phyloP scores from a whole-genome alignment of 192 early-diverging fungal species.

The Entrophospora sp. region DNA sequence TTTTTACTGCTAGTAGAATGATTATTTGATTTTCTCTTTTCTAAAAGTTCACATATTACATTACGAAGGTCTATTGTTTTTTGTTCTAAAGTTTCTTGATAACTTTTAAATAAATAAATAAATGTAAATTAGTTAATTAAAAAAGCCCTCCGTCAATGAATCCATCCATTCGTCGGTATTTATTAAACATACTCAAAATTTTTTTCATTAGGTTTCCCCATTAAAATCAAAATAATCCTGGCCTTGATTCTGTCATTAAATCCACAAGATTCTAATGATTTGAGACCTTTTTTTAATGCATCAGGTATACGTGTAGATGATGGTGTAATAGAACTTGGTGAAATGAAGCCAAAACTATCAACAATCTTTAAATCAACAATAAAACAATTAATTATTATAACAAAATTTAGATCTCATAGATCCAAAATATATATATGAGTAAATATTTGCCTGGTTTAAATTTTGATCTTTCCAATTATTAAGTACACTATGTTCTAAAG shows the following conservation, averaged over 20 bases:
- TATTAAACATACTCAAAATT: slow-evolving; percentile 4
- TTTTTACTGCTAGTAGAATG: not conserved
- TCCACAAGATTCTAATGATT: not conserved
- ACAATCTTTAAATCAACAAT: slow-evolving; percentile 1
- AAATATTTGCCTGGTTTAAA: slow-evolving; percentile 1
- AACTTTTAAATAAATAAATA: not conserved
- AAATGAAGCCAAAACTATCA: slow-evolving; percentile 14
- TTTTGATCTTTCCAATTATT: slow-evolving; percentile 21
- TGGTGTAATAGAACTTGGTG: slow-evolving; percentile 11
- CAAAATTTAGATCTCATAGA: too few species aligned
- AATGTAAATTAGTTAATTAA: not conserved
- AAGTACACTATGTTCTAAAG: not conserved
- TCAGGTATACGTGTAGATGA: slow-evolving; percentile 3
- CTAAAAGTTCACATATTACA: not conserved
- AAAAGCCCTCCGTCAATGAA: not conserved
- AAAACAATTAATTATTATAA: not conserved
- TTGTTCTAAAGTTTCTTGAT: slow-evolving; percentile 10
- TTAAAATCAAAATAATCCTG: slow-evolving; percentile 12
- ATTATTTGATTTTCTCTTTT: too few species aligned
- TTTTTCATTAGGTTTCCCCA: slow-evolving; percentile 15
- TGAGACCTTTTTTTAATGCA: slow-evolving; percentile 18
- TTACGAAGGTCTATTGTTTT: slow-evolving; percentile 1
- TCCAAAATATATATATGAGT: not conserved
- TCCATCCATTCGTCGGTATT: not conserved
- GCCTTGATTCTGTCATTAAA: not conserved